Percentiles rank a stretch among this genome's conserved stretches.
phyloP scores from a whole-genome alignment of 768 basidiomycete genomes.

The Phylloporus arenicola region DNA sequence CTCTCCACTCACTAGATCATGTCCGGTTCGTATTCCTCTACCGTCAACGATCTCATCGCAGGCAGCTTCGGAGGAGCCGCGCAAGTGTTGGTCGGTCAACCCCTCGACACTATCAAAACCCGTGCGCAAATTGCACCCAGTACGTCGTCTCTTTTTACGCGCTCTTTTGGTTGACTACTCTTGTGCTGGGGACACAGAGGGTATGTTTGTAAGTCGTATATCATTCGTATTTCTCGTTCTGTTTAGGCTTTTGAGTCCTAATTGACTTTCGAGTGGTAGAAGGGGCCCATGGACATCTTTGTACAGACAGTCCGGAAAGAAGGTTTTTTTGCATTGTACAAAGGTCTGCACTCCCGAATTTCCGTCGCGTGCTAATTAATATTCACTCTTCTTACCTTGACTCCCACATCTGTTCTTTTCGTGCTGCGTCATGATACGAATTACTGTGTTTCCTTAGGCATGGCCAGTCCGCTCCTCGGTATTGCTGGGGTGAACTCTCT shows the following conservation, averaged over 20 bases:
- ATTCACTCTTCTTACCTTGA: not conserved
- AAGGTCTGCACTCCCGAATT: slow-evolving; percentile 49
- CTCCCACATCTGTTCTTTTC: too few species aligned
- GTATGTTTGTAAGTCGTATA: slow-evolving; percentile 79
- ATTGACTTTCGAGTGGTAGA: slow-evolving; percentile 39
- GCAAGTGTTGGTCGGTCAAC: slow-evolving; percentile 93
- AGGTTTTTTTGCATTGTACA: slow-evolving; percentile 90
- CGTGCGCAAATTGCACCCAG: slow-evolving; percentile 84
- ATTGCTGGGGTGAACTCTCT: slow-evolving; percentile 96
- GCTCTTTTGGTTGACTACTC: not conserved
- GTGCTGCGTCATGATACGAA: not conserved
- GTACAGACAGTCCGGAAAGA: slow-evolving; percentile 76
- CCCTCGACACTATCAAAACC: slow-evolving; percentile 84
- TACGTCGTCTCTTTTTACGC: slow-evolving; percentile 33
- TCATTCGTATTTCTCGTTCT: not conserved
- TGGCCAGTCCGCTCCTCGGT: slow-evolving; percentile 86
- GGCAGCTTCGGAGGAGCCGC: slow-evolving; percentile 92
- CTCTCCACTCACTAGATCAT: slow-evolving; percentile 1
- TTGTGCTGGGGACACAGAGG: slow-evolving; percentile 42
- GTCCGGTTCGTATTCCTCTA: slow-evolving; percentile 38
- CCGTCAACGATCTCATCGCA: slow-evolving; percentile 77
- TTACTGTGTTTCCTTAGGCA: slow-evolving; percentile 44
- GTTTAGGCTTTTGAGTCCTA: not conserved
- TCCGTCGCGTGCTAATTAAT: not conserved
- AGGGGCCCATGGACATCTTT: slow-evolving; percentile 91